Conservation (phyloP, 2,329 filamentous ascomycete genomes). For the Cercospora zeae-maydis region DNA sequence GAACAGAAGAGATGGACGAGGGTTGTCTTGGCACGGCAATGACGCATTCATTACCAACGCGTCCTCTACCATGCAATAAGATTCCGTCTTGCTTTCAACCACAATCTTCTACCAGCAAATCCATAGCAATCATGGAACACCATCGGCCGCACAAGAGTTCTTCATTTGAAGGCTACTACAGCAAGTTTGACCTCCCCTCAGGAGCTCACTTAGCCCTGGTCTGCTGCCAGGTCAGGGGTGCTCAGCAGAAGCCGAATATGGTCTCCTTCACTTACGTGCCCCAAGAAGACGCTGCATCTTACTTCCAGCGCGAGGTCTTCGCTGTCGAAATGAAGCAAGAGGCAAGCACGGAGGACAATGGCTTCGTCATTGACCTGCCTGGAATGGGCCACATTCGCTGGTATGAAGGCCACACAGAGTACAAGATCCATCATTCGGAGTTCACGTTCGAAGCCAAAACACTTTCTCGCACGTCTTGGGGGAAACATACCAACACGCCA, state of each 20-base stretch:
- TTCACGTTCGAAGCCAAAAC: slow-evolving; percentile 44
- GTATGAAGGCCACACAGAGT: slow-evolving; percentile 38
- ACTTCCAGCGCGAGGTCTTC: slow-evolving; percentile 45
- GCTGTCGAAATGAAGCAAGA: slow-evolving; percentile 41
- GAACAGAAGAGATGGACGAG: too few relatives aligned
- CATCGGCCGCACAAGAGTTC: slow-evolving; percentile 41
- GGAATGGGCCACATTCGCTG: slow-evolving; percentile 41
- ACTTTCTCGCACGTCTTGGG: slow-evolving; percentile 41
- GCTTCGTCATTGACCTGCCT: slow-evolving; percentile 42
- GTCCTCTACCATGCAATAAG: neutral
- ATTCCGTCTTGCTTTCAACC: neutral
- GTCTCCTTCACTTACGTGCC: slow-evolving; percentile 52
- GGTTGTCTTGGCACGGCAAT: neutral
- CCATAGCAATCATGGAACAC: slow-evolving; percentile 39
- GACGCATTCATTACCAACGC: neutral
- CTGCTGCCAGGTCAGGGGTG: slow-evolving; percentile 47
- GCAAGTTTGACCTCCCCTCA: slow-evolving; percentile 48
- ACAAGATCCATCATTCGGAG: slow-evolving; percentile 34
- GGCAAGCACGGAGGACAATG: slow-evolving; percentile 28
- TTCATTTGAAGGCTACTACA: slow-evolving; percentile 51
- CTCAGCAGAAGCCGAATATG: slow-evolving; percentile 41
- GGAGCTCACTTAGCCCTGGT: slow-evolving; percentile 47
- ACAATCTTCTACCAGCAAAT: neutral
- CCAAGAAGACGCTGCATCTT: slow-evolving; percentile 28
- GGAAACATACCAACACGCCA: slow-evolving; percentile 38